Evolutionary conservation across 768 basidiomycete genomes (phyloP), one percentile per base, ranked within the genome.

Genomic region (Mycena chlorophos): DNA sequence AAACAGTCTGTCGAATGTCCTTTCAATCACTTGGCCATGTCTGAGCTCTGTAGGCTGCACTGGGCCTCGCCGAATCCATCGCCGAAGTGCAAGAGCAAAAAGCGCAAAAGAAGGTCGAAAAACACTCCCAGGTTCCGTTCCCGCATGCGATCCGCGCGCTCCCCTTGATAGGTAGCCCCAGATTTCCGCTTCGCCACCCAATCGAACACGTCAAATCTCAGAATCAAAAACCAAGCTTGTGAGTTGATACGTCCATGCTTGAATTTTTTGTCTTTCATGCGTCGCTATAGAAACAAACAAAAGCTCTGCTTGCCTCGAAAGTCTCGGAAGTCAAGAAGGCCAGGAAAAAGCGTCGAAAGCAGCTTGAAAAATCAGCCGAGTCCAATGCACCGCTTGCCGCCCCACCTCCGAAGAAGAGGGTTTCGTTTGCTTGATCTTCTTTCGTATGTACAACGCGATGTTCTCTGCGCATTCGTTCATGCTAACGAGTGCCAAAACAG

Each of bases 41-140:
- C 55, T 54, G 50, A 57, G 52, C 37, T 46, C 42, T 52, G 53
- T 59, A 83, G 82, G 80, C 81, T 57, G 74, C 75, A 4, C 60
- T 80, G 55, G 67, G 67, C 49, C 66, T 84, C 13, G 82, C 82
- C n/a, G 62, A 69, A 56, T 74, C 74, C 31, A 80, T 84, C 64
- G 76, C 69, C n/a, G 65, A 64, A 29, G 63, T 58, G 16, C 76
- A 81, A 56, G 82, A 84, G 66, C 64, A 79, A 62, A 80, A 75
- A 52, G 58, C 71, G 5, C 65, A 68, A 49, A 68, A 60, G 6
- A 81, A 73, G 63, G 67, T 66, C 49, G 71, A 73, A 61, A 79
- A 71, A 62, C 71, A 68, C 58, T 54, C 68, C 62, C 74, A 77
- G 76, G 78, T 76, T 51, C 12, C 57, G 63, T 63, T 49, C 40